Evolutionary conservation across 1,284 basidiomycete genomes (phyloP), one percentile per base, ranked within the genome.

Genomic region (Sporisorium graminicola): DNA sequence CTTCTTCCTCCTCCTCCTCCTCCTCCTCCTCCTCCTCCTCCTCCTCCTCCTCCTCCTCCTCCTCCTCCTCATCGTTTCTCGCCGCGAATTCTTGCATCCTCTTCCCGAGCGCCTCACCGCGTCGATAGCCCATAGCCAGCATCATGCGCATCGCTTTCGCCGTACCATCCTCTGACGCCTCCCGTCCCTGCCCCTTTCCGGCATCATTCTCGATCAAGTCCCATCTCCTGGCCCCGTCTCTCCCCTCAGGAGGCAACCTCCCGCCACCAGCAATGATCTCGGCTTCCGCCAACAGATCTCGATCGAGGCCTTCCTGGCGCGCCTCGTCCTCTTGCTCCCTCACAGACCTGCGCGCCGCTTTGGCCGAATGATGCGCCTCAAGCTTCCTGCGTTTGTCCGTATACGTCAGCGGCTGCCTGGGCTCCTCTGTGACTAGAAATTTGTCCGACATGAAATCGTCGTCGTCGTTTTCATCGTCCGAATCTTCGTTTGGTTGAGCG

Each of bases 121-220:
- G 52, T 24, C 69, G 40, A 52, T 78, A 81, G 0, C 79, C 79
- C 79, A 81, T 81, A 13, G 77, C 77, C 3, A 68, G 58, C 79
- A 81, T 81, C 77, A 81, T 81, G 18, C 61, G 49, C 70, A 75
- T 66, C 51, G 77, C 79, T 18, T 71, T 76, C 7, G 67, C 14
- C 16, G 57, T 67, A 3, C 73, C 73, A 27, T 71, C 63, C n/a
- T 58, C 51, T 10, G 18, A 54, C 7, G 4, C 10, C 46, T 42
- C 24, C 33, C 3, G n/a, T 6, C 37, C 37, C 16, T 40, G 14
- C 37, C 37, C 37, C 8, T n/a, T 8, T 1, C 12, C 7, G 7
- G 33, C 20, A 20, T 20, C 29, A 35, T 24, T 37, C 16, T 67
- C 49, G 54, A 74, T 31, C 4, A 54, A 14, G 14, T 74, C 64